Percentiles rank a stretch among this genome's conserved stretches.
phyloP scores from a whole-genome alignment of 441 rosid genomes.

The Flueggea neowawraea region DNA sequence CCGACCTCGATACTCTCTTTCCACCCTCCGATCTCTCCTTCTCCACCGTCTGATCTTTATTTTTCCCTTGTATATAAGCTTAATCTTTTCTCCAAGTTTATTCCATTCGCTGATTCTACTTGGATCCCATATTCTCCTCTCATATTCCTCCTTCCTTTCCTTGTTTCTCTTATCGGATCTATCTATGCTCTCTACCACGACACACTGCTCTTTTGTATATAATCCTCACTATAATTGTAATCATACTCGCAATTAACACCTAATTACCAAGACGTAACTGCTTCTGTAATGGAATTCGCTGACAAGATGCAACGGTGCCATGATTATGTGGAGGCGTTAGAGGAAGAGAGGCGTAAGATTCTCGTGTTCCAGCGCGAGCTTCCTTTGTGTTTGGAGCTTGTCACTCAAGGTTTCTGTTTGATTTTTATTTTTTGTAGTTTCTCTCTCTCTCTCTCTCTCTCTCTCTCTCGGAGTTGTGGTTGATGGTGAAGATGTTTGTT shows the following conservation, averaged over 20 bases:
- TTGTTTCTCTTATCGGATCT: conserved; percentile 35
- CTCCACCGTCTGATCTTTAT: neutral
- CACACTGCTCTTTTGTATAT: conserved; percentile 3
- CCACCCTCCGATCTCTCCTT: neutral
- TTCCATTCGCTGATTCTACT: conserved; percentile 48
- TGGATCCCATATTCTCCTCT: conserved; percentile 39
- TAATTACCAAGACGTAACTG: no score
- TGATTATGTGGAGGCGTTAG: conserved; percentile 66
- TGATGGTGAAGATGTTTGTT: neutral
- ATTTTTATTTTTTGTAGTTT: neutral
- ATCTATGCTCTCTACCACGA: conserved; percentile 30
- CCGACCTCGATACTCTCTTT: conserved; percentile 44
- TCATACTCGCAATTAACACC: no score
- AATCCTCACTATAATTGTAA: neutral
- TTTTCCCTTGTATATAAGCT: neutral
- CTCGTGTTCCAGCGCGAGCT: conserved; percentile 90
- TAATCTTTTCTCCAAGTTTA: conserved; percentile 21
- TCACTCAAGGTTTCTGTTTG: conserved; percentile 55
- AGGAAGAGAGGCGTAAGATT: conserved; percentile 79
- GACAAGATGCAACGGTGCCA: conserved; percentile 54
- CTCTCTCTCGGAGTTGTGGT: neutral
- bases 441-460: no score
- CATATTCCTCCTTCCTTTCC: conserved; percentile 1
- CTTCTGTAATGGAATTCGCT: conserved; percentile 34
- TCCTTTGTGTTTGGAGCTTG: conserved; percentile 90